Conservation (phyloP, 345 rosid genomes). For the Corymbia maculata region DNA sequence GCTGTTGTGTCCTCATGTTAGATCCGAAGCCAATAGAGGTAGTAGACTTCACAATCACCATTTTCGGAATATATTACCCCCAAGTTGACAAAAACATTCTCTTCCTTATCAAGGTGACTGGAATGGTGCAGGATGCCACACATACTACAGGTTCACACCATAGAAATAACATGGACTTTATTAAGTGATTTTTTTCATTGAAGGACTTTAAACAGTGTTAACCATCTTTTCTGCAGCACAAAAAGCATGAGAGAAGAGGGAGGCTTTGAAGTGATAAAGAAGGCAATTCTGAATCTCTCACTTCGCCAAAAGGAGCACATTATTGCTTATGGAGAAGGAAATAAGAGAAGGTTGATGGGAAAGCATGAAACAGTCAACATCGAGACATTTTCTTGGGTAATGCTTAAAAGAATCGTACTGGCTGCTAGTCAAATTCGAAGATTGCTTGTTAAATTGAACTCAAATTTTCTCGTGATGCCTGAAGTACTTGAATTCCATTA, state of each 20-base stretch:
- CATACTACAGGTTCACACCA: constrained; percentile 52
- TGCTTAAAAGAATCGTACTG: not conserved
- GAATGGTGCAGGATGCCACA: constrained; percentile 98
- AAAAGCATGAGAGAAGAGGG: constrained; percentile 88
- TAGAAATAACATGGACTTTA: not conserved
- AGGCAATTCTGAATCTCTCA: constrained; percentile 74
- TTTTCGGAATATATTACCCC: not conserved
- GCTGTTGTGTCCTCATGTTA: constrained; percentile 79
- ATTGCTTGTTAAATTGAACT: not conserved
- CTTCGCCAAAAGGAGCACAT: constrained; percentile 77
- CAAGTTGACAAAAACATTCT: not conserved
- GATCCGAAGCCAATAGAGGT: constrained; percentile 96
- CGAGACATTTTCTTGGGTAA: constrained; percentile 80
- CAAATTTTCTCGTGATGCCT: not conserved
- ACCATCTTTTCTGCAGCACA: constrained; percentile 25
- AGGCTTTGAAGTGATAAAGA: constrained; percentile 77
- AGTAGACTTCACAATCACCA: not conserved
- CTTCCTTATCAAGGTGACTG: constrained; percentile 59
- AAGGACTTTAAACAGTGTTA: not conserved
- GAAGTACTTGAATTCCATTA: not conserved
- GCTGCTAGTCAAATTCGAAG: not conserved
- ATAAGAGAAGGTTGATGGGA: constrained; percentile 84
- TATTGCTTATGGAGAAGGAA: constrained; percentile 90
- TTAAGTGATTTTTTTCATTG: not conserved
- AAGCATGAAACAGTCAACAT: constrained; percentile 93